Conservation (phyloP, 2,329 filamentous ascomycete genomes). For the Chrysoporthe deuterocubensis region DNA sequence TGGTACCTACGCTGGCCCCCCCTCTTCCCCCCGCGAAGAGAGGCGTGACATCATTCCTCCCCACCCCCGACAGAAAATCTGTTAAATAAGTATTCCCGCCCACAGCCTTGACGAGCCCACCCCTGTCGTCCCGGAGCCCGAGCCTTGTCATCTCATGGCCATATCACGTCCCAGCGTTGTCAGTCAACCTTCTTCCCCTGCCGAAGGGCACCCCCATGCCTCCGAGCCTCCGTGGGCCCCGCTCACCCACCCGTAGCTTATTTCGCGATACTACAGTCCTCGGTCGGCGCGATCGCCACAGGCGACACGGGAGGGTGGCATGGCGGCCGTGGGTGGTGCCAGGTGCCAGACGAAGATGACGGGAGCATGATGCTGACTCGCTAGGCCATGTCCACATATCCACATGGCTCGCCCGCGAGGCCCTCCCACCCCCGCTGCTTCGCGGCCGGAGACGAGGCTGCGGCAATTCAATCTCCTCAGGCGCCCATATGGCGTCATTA, state of each 20-base stretch:
- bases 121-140: neutral
- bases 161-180: neutral
- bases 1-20: too few species aligned
- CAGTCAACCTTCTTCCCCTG: neutral
- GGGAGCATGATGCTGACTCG: constrained; percentile 4
- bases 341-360: constrained; percentile 1
- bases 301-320: neutral
- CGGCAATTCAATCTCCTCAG: neutral
- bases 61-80: neutral
- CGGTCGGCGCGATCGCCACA: neutral
- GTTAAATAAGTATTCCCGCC: neutral
- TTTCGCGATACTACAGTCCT: neutral
- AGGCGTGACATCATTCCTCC: neutral
- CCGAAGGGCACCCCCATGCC: neutral
- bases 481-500: neutral
- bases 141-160: neutral
- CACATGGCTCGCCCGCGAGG: neutral
- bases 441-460: constrained; percentile 1
- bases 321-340: neutral
- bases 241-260: neutral
- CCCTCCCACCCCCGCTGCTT: constrained; percentile 3
- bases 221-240: neutral
- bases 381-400: neutral
- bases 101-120: neutral
- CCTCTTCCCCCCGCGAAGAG: neutral